Percentiles rank a stretch among this genome's conserved stretches.
Conservation (phyloP, 2,329 filamentous ascomycete genomes). For the Penicillium brasilianum region DNA sequence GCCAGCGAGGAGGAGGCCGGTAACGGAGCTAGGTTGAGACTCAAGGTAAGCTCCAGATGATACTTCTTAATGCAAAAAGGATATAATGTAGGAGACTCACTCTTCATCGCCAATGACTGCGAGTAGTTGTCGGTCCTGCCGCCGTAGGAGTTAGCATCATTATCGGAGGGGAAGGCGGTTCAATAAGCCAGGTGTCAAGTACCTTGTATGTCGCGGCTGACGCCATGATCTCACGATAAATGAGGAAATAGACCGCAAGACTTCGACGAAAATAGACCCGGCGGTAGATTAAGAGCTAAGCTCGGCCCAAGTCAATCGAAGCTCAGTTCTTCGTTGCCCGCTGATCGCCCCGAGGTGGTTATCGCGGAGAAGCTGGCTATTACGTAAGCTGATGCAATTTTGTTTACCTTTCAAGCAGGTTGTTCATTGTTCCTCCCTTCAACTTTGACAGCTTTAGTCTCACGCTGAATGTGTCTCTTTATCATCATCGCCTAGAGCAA, state of each 20-base stretch:
- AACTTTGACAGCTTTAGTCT: conserved; percentile 7
- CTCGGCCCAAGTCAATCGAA: conserved; percentile 10
- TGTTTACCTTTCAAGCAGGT: conserved; percentile 9
- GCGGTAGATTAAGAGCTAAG: conserved; percentile 5
- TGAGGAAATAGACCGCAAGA: not conserved
- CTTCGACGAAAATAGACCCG: not conserved
- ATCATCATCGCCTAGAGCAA: conserved; percentile 11
- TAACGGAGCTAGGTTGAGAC: conserved; percentile 75
- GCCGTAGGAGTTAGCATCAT: conserved; percentile 22
- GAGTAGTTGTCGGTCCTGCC: conserved; percentile 86
- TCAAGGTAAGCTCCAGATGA: conserved; percentile 24
- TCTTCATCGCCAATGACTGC: conserved; percentile 98
- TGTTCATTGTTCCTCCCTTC: conserved; percentile 13
- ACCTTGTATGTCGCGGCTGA: conserved; percentile 62
- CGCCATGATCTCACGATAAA: conserved; percentile 56
- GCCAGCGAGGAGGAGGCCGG: conserved; percentile 90
- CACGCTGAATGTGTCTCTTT: conserved; percentile 18
- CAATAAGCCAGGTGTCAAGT: conserved; percentile 24
- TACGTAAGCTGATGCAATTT: conserved; percentile 33
- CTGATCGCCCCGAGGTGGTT: conserved; percentile 25
- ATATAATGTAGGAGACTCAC: conserved; percentile 28
- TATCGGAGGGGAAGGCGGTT: conserved; percentile 51
- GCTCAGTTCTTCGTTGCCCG: conserved; percentile 12
- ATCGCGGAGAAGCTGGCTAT: conserved; percentile 26
- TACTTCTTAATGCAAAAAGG: not conserved